Evolutionary conservation across 2,329 filamentous ascomycete genomes (phyloP), one percentile per base, ranked within the genome.

Genomic region (Colletotrichum tabaci): DNA sequence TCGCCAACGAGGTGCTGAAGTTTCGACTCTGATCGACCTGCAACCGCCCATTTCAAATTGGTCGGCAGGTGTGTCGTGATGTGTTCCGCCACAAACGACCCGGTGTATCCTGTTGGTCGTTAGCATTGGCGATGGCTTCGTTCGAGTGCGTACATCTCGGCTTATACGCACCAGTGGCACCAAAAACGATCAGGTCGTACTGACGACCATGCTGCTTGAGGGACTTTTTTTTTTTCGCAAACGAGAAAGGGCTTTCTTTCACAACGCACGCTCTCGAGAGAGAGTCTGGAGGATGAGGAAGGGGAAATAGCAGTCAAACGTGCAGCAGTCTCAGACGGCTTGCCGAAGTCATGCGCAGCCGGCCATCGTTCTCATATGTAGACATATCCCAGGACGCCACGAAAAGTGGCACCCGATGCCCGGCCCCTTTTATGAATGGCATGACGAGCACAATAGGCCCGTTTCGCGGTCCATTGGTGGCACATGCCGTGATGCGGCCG

Each of bases 1-100:
- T 93, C 90, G 63, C 90, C 84, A 9, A 91, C 89, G 13, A 98
- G 82, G 50, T 84, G 82, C 75, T 92, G 88, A 5, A 98, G 87
- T 81, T 98, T 98, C 60, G 86, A 84, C 60, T 87, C 84, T n/a
- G 93, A 95, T 35, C 95, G 92, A 40, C 95, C 95, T 56, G 94
- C 94, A 66, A 98, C 86, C 16, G 94, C 95, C 95, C 95, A 98
- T 84, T 90, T 94, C 73, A 97, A 81, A 79, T 94, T 89, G 21
- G 92, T 94, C 0, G 95, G 93, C 1, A 94, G 85, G 74, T 89
- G 84, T 16, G 87, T 87, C 63, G 90, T 87, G 77, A 98, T 92
- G 81, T 96, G 90, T 80, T 97, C 91, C 38, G 92, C 91, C 2
- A 91, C 91, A 75, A 93, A 87, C 74, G 90, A 91, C 49, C 95